Evolutionary conservation across 2,329 filamentous ascomycete genomes (phyloP).

Genomic region (Apiospora malaysiana): DNA sequence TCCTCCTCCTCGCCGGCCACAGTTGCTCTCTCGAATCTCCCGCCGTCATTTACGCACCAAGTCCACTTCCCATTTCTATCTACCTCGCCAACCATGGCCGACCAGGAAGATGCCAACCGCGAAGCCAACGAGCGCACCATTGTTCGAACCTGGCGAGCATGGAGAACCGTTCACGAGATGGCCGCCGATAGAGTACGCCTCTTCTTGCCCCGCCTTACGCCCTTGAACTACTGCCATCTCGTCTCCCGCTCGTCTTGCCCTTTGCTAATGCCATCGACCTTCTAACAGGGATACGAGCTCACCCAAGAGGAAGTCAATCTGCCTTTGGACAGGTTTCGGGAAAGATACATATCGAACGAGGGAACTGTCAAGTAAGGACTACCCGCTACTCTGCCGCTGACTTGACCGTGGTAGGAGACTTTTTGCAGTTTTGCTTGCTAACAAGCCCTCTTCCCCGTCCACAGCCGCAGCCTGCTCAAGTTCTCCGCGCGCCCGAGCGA

Average conservation of each 20-base stretch:
- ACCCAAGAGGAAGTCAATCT: slow-evolving; percentile 89
- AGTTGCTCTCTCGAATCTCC: not conserved
- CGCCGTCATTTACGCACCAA: not conserved
- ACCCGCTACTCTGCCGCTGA: not conserved
- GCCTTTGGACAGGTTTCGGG: slow-evolving; percentile 79
- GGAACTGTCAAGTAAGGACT: slow-evolving; percentile 75
- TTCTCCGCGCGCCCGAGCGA: slow-evolving; percentile 87
- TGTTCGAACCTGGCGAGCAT: slow-evolving; percentile 87
- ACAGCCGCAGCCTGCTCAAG: slow-evolving; percentile 81
- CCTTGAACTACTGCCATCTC: not conserved
- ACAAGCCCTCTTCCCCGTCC: slow-evolving; percentile 8
- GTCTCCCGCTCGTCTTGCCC: slow-evolving; percentile 12
- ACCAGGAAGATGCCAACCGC: slow-evolving; percentile 43
- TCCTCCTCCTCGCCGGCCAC: not conserved
- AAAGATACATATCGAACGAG: slow-evolving; percentile 72
- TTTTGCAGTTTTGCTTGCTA: not conserved
- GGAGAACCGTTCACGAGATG: slow-evolving; percentile 95
- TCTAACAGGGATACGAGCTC: slow-evolving; percentile 85
- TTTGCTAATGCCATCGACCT: not conserved
- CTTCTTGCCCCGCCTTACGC: not conserved
- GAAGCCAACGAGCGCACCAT: slow-evolving; percentile 57
- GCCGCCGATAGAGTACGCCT: slow-evolving; percentile 80
- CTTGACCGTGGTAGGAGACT: no score
- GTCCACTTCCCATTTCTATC: not conserved
- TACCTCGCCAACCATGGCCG: slow-evolving; percentile 43